A percentile compares a stretch with the other conserved stretches of the same genome.
Evolutionary conservation across 352 stramenopile genomes (phyloP).

Genomic region (Phytophthora capsici): DNA sequence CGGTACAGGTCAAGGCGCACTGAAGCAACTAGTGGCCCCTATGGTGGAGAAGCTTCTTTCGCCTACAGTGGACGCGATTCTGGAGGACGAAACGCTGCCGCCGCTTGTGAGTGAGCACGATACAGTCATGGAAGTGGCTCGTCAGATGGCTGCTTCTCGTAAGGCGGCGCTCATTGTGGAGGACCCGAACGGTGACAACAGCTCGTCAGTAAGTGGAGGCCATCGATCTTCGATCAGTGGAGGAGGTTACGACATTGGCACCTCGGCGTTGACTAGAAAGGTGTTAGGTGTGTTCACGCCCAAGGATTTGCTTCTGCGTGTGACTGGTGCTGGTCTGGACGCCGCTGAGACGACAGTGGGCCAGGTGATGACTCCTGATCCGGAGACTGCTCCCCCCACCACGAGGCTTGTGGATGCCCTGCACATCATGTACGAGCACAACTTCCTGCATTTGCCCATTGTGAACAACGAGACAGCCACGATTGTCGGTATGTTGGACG

Average conservation of each 20-base stretch:
- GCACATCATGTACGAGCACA: slow-evolving; percentile 98
- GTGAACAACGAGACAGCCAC: slow-evolving; percentile 82
- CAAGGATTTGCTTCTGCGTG: slow-evolving; percentile 97
- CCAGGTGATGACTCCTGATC: slow-evolving; percentile 97
- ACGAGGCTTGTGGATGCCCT: slow-evolving; percentile 96
- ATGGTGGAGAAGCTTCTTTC: slow-evolving; percentile 91
- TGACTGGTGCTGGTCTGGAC: slow-evolving; percentile 93
- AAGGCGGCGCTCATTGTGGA: slow-evolving; percentile 88
- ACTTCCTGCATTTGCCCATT: slow-evolving; percentile 97
- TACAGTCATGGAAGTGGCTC: slow-evolving; percentile 86
- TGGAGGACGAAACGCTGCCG: slow-evolving; percentile 79
- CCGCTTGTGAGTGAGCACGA: slow-evolving; percentile 80
- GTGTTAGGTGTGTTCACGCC: slow-evolving; percentile 97
- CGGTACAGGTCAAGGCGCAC: slow-evolving; percentile 58
- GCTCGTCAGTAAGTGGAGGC: slow-evolving; percentile 43
- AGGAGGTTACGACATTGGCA: slow-evolving; percentile 53
- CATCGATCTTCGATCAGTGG: slow-evolving; percentile 43
- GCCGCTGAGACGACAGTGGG: slow-evolving; percentile 90
- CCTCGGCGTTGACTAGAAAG: slow-evolving; percentile 55
- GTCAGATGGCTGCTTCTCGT: slow-evolving; percentile 83
- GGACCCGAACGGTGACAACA: slow-evolving; percentile 53
- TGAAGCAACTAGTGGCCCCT: slow-evolving; percentile 78
- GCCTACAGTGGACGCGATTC: slow-evolving; percentile 81
- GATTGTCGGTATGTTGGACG: slow-evolving; percentile 88
- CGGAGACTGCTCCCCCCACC: slow-evolving; percentile 92